Evolutionary conservation across 73 alveolate genomes (phyloP), one percentile per base, ranked within the genome.

Genomic region (Paramecium biaurelia): DNA sequence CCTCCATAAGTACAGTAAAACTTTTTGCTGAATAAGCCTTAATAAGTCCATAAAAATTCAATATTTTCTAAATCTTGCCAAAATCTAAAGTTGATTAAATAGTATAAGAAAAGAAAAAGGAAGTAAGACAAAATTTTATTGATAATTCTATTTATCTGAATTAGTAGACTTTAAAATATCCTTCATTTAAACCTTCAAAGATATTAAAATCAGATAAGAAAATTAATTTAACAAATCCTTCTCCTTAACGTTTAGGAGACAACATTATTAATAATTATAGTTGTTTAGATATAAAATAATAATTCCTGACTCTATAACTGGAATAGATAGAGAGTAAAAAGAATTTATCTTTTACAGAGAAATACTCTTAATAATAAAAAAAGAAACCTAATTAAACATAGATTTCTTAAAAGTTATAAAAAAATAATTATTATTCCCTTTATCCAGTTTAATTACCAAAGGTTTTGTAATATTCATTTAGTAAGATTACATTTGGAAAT

Each of bases 141-240:
- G 59, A 35, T 1, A 74, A 74, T 74, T 24, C 7, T 2, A 41
- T 74, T 11, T 74, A 74, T 37, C 11, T 74, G 28, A 74, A 41
- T 41, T 38, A 74, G 2, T 3, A 74, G 3, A 15, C 7, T 9
- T 41, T 28, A 4, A 74, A 74, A 34, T 74, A 74, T n/a, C 63
- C 87, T 32, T 74, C 32, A 37, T 74, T 74, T 37, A 74, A 41
- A 74, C 87, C 87, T 37, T 74, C 87, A 2, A 74, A 74, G 24
- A n/a, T 63, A 7, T 63, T 63, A 63, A 63, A 32, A 63, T 23
- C 84, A 11, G 41, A 30, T 4, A 63, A 63, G 47, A 63, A 63
- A 26, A 63, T 63, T 26, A 7, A 12, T 3, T 26, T 63, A 0
- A 26, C 45, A 23, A 63, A 63, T 26, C 41, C 49, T 0, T 23